A percentile compares a stretch with the other conserved stretches of the same genome.
Conservation (phyloP, 1,284 basidiomycete species). For the Coniferiporia weirii region DNA sequence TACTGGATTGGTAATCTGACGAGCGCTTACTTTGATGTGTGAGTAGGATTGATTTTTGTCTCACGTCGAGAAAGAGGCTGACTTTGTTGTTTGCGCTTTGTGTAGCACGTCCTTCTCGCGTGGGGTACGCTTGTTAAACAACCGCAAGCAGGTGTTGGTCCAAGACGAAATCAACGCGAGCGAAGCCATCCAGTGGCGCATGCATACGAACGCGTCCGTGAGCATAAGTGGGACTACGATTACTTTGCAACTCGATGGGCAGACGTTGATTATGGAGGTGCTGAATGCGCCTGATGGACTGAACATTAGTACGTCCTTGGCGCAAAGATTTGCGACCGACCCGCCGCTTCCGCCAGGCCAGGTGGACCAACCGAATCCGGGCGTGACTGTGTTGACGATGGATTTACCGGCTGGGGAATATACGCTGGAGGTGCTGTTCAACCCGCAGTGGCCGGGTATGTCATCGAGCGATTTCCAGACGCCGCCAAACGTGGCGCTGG, state of each 20-base stretch:
- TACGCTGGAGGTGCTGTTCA: conserved; percentile 77
- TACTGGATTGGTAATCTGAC: conserved; percentile 81
- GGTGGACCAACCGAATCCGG: conserved; percentile 71
- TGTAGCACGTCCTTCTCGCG: conserved; percentile 66
- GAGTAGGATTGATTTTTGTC: conserved; percentile 29
- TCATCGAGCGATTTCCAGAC: conserved; percentile 55
- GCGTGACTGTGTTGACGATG: conserved; percentile 79
- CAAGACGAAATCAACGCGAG: conserved; percentile 78
- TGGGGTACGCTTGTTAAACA: conserved; percentile 85
- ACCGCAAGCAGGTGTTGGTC: conserved; percentile 84
- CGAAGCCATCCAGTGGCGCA: conserved; percentile 77
- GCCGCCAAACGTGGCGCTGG: conserved; percentile 60
- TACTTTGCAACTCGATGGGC: conserved; percentile 44
- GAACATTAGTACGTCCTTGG: conserved; percentile 40
- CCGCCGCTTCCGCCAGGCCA: conserved; percentile 51
- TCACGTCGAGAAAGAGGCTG: conserved; percentile 6
- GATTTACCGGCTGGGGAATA: conserved; percentile 65
- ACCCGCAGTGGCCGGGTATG: conserved; percentile 76
- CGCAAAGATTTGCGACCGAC: conserved; percentile 55
- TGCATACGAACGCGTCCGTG: conserved; percentile 88
- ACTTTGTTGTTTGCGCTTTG: conserved; percentile 2
- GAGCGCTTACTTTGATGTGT: conserved; percentile 75
- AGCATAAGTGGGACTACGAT: conserved; percentile 51
- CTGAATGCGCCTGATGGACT: conserved; percentile 60
- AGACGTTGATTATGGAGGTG: conserved; percentile 44